A percentile compares a stretch with the other conserved stretches of the same genome.
Conservation (phyloP, 2,329 filamentous ascomycete genomes). For the Zopfia rhizophila region DNA sequence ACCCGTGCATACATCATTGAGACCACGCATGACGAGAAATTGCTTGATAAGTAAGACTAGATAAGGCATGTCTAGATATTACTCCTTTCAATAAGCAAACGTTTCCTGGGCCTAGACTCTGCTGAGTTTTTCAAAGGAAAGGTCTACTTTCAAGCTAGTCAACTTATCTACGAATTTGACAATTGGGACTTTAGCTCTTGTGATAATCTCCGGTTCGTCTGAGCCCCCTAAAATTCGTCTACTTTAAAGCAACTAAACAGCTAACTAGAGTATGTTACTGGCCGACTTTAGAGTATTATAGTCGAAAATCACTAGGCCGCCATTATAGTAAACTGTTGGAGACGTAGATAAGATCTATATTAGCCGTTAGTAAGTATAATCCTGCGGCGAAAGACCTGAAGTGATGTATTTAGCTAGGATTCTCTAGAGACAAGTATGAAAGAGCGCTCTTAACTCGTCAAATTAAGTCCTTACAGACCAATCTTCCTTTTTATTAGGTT, state of each 20-base stretch:
- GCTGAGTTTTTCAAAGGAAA: constrained; percentile 92
- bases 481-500: constrained; percentile 80
- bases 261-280: constrained; percentile 68
- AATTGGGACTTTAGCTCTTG: constrained; percentile 84
- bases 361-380: constrained; percentile 77
- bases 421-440: constrained; percentile 30
- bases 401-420: constrained; percentile 68
- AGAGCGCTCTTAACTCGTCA: constrained; percentile 72
- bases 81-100: constrained; percentile 79
- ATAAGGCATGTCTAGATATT: constrained; percentile 86
- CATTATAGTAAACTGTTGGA: constrained; percentile 70
- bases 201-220: no score
- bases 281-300: constrained; percentile 55
- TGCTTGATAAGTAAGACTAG: constrained; percentile 93
- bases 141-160: constrained; percentile 86
- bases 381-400: constrained; percentile 97
- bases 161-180: constrained; percentile 86
- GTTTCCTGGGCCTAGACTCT: constrained; percentile 84
- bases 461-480: constrained; percentile 77
- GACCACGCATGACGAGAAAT: constrained; percentile 84
- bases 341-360: constrained; percentile 92
- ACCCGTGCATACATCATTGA: constrained; percentile 92
- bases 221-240: no score
- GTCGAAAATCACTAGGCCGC: constrained; percentile 54
- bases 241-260: constrained; percentile 69